Evolutionary conservation across 2,329 filamentous ascomycete genomes (phyloP).

Genomic region (Colletotrichum musicola): DNA sequence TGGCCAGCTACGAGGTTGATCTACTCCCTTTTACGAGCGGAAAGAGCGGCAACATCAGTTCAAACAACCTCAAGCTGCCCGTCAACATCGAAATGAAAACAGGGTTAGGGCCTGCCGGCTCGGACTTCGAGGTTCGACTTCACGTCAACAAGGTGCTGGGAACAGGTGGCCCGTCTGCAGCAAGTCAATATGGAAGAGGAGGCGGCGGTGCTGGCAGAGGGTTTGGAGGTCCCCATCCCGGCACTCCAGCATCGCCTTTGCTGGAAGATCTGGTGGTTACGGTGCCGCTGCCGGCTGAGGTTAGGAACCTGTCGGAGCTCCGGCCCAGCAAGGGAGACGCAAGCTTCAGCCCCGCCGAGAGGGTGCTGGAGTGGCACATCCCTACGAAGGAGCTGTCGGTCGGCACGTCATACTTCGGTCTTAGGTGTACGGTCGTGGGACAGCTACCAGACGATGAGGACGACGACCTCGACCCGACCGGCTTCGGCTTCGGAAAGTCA

Average conservation of each 20-base stretch:
- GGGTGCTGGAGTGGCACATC: slow-evolving; percentile 84
- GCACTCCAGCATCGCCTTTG: slow-evolving; percentile 69
- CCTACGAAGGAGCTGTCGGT: slow-evolving; percentile 80
- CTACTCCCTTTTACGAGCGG: slow-evolving; percentile 78
- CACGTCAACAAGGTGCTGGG: slow-evolving; percentile 74
- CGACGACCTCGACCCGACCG: slow-evolving; percentile 62
- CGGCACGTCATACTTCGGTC: slow-evolving; percentile 75
- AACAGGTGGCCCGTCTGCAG: slow-evolving; percentile 51
- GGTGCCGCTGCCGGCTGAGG: slow-evolving; percentile 81
- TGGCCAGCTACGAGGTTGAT: slow-evolving; percentile 95
- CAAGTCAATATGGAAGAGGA: slow-evolving; percentile 55
- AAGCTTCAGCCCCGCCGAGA: slow-evolving; percentile 80
- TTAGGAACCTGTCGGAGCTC: slow-evolving; percentile 87
- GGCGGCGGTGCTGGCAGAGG: slow-evolving; percentile 52
- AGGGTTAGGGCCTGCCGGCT: slow-evolving; percentile 77
- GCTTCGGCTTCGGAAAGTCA: slow-evolving; percentile 64
- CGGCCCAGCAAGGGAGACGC: slow-evolving; percentile 86
- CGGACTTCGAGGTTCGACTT: slow-evolving; percentile 90
- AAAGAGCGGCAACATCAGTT: slow-evolving; percentile 65
- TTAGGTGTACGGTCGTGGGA: slow-evolving; percentile 86
- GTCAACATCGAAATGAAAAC: slow-evolving; percentile 86
- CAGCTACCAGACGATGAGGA: slow-evolving; percentile 64
- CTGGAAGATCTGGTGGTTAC: slow-evolving; percentile 84
- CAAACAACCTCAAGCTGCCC: slow-evolving; percentile 81
- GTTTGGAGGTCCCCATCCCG: slow-evolving; percentile 62